Conservation (phyloP, 2,329 filamentous ascomycete genomes). For the Ascochyta pisi region DNA sequence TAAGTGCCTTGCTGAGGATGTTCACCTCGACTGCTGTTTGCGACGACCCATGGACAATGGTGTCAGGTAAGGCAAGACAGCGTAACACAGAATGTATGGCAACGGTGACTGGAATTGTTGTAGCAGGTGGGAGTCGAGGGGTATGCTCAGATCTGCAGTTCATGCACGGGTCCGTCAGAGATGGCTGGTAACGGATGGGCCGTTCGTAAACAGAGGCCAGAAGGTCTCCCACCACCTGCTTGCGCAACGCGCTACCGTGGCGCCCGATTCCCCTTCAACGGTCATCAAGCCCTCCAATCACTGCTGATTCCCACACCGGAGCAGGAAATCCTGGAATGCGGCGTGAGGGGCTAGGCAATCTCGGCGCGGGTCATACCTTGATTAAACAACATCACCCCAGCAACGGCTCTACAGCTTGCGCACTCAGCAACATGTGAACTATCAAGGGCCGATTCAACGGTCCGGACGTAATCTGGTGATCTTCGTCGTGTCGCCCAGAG, state of each 20-base stretch:
- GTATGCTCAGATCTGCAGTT: slow-evolving; percentile 41
- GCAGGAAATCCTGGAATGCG: slow-evolving; percentile 23
- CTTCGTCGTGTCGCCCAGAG: not conserved
- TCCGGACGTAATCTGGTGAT: not conserved
- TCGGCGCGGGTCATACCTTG: slow-evolving; percentile 21
- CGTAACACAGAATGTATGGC: slow-evolving; percentile 23
- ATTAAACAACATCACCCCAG: slow-evolving; percentile 21
- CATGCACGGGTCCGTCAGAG: slow-evolving; percentile 38
- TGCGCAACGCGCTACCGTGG: slow-evolving; percentile 28
- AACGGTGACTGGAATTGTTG: slow-evolving; percentile 17
- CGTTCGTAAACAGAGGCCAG: slow-evolving; percentile 44
- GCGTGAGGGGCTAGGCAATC: slow-evolving; percentile 12
- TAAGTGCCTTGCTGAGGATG: slow-evolving; percentile 19
- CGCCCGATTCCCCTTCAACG: slow-evolving; percentile 22
- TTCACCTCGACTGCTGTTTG: slow-evolving; percentile 30
- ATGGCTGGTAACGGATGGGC: slow-evolving; percentile 31
- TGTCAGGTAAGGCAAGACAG: slow-evolving; percentile 14
- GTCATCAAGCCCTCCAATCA: slow-evolving; percentile 24
- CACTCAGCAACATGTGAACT: slow-evolving; percentile 4
- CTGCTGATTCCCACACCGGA: not conserved
- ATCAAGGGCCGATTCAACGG: not conserved
- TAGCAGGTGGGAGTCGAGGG: slow-evolving; percentile 20
- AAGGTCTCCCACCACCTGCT: slow-evolving; percentile 25
- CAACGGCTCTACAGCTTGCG: slow-evolving; percentile 13
- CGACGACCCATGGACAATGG: slow-evolving; percentile 27